phyloP scores from a whole-genome alignment of 345 rosid genomes.

The Passiflora organensis region DNA sequence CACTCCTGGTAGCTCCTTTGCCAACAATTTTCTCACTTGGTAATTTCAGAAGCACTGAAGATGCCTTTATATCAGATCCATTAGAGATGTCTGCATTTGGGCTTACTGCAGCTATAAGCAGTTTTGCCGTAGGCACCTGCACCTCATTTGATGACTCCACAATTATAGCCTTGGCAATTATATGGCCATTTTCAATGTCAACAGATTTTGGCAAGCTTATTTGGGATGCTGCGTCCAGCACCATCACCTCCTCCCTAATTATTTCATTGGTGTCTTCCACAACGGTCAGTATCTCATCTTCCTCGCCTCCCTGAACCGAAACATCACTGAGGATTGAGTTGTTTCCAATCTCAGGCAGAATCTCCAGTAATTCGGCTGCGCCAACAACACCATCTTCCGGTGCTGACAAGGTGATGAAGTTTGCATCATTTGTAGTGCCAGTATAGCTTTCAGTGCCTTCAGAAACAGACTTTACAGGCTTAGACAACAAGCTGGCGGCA shows the following conservation, averaged over 20 bases:
- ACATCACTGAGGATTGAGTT: constrained; percentile 21
- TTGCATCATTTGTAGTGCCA: constrained; percentile 3
- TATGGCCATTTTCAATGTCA: constrained; percentile 43
- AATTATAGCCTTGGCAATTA: constrained; percentile 61
- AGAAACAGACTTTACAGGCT: constrained; percentile 17
- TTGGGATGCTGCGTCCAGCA: constrained; percentile 45
- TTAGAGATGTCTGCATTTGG: constrained; percentile 39
- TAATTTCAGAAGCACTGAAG: constrained; percentile 57
- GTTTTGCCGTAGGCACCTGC: constrained; percentile 58
- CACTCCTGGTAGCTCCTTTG: constrained; percentile 15
- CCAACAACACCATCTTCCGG: no score
- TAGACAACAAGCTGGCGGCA: constrained; percentile 16
- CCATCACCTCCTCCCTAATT: constrained; percentile 50
- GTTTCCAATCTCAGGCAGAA: constrained; percentile 9
- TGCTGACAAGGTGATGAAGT: constrained; percentile 1
- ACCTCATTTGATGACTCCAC: constrained; percentile 50
- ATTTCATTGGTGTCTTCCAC: constrained; percentile 41
- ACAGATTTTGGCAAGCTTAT: constrained; percentile 42
- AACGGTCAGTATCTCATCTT: constrained; percentile 44
- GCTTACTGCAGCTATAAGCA: constrained; percentile 46
- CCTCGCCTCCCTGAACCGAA: constrained; percentile 53
- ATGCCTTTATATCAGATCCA: constrained; percentile 38
- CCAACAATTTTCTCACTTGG: constrained; percentile 44
- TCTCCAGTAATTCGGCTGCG: no score
- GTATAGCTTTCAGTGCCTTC: not conserved